These are phyloP conservation scores for Candida pseudofarinosa DNA, from an alignment of 805 yeast species.

Conservation along the genomic window DNA sequence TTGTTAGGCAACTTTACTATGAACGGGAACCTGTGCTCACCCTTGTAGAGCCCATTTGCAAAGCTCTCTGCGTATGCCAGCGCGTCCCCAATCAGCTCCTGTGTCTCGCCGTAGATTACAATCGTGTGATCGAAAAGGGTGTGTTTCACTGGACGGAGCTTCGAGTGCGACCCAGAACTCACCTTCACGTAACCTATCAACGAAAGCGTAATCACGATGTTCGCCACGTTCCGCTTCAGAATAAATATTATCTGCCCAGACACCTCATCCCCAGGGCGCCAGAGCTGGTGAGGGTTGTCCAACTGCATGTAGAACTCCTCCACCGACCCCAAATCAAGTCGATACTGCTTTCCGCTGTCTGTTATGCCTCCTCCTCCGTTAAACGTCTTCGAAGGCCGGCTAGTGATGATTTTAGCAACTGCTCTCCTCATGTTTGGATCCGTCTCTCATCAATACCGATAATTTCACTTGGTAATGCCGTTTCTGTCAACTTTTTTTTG, in stretches of 20 bases:
- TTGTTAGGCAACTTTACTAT: constrained; percentile 74
- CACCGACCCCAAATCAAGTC: constrained; percentile 39
- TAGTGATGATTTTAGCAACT: constrained; percentile 40
- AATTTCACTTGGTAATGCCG: neutral
- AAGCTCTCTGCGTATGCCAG: constrained; percentile 14
- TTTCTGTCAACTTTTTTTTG: neutral
- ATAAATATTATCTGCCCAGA: constrained; percentile 59
- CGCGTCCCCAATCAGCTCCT: neutral
- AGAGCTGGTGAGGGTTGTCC: constrained; percentile 70
- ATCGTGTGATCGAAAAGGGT: constrained; percentile 57
- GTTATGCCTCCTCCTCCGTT: constrained; percentile 1
- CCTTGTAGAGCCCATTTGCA: constrained; percentile 57
- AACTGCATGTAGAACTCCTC: constrained; percentile 67
- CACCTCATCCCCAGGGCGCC: constrained; percentile 77
- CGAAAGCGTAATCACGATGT: constrained; percentile 50
- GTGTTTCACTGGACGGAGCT: constrained; percentile 49
- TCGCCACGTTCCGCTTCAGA: constrained; percentile 51
- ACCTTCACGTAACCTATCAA: constrained; percentile 56
- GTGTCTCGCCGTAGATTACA: constrained; percentile 48
- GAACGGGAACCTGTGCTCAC: constrained; percentile 87
- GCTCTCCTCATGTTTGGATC: constrained; percentile 43
- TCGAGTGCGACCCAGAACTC: constrained; percentile 48
- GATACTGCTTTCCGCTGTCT: constrained; percentile 13
- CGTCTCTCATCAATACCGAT: neutral
- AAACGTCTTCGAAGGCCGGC: constrained; percentile 10